phyloP scores from a whole-genome alignment of 2,329 filamentous ascomycete genomes.

The Claviceps monticola region DNA sequence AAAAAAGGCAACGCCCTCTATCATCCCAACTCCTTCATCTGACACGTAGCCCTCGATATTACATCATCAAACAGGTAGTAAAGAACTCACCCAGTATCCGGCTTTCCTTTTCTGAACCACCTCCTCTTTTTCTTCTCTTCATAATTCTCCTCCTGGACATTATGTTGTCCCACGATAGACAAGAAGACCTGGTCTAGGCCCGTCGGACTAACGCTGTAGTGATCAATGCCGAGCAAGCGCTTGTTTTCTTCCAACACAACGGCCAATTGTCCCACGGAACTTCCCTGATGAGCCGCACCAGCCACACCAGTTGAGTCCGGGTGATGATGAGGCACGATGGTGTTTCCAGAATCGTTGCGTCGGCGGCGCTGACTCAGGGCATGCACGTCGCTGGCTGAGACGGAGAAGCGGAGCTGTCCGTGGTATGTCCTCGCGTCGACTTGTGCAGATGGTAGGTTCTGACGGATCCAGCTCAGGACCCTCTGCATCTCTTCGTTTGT shows the following conservation, averaged over 20 bases:
- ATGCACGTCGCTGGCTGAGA: slow-evolving; percentile 39
- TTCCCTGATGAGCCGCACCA: slow-evolving; percentile 19
- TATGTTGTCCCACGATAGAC: slow-evolving; percentile 66
- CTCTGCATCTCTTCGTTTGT: slow-evolving; percentile 50
- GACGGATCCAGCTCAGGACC: slow-evolving; percentile 52
- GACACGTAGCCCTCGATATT: too few species aligned
- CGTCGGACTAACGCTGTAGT: slow-evolving; percentile 77
- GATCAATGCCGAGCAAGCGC: slow-evolving; percentile 56
- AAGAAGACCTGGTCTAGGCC: slow-evolving; percentile 87
- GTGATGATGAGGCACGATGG: background rate
- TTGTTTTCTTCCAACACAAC: slow-evolving; percentile 60
- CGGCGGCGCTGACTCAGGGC: slow-evolving; percentile 8
- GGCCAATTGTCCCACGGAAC: slow-evolving; percentile 55
- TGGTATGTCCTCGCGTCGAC: slow-evolving; percentile 67
- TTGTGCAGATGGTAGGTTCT: slow-evolving; percentile 47
- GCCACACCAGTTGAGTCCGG: slow-evolving; percentile 10
- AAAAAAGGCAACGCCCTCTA: too few species aligned
- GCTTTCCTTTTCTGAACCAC: slow-evolving; percentile 4
- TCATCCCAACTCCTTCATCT: too few species aligned
- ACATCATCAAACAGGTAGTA: too few species aligned
- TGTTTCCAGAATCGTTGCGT: background rate
- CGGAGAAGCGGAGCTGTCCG: slow-evolving; percentile 74
- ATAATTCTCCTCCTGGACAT: slow-evolving; percentile 61
- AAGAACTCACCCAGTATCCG: background rate
- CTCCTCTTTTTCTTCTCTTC: slow-evolving; percentile 18